Evolutionary conservation across 768 basidiomycete species (phyloP), one percentile per base, ranked within the genome.

Genomic region (Tulasnella sp.): DNA sequence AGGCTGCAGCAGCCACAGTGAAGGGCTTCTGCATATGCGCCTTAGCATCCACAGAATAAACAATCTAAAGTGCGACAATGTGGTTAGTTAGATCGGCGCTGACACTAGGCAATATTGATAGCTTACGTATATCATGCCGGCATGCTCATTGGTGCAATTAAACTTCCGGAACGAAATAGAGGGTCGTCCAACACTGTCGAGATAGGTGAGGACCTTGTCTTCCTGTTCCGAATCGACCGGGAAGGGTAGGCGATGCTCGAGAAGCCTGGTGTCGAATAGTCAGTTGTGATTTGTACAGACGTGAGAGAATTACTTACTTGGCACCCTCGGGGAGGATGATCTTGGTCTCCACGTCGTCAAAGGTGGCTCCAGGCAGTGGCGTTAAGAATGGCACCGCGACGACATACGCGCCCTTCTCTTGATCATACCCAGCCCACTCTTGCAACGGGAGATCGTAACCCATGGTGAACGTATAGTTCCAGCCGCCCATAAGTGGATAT

Each of bases 311-410:
- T 29, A 77, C 92, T 77, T 68, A 96, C 94, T 77, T 86, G 30
- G 94, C 93, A n/a, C 92, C 94, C 70, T 99, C 96, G 1, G 95
- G 95, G 24, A 99, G 71, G 63, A 94, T 79, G 63, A 97, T 78
- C 63, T 76, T 82, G 54, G 97, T 67, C 67, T 87, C 82, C 1
- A 84, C 90, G 17, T 89, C 77, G 65, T 93, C 78, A 27, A 95
- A 81, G 44, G 90, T 84, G 3, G 92, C 77, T 19, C 85, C 89
- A 32, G 85, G 81, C 63, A 95, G 76, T 9, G 80, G 74, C 0
- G 87, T 94, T 78, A 93, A 79, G 68, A 97, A 81, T 29, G 95
- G 95, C 21, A 99, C 78, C 58, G 83, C 81, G 41, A 91, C 78
- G 17, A 86, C 76, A 68, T 92, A 85, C 64, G 76, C 79, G 30